Evolutionary conservation across 2,329 filamentous ascomycete genomes (phyloP).

Genomic region (Ambrosiella xylebori): DNA sequence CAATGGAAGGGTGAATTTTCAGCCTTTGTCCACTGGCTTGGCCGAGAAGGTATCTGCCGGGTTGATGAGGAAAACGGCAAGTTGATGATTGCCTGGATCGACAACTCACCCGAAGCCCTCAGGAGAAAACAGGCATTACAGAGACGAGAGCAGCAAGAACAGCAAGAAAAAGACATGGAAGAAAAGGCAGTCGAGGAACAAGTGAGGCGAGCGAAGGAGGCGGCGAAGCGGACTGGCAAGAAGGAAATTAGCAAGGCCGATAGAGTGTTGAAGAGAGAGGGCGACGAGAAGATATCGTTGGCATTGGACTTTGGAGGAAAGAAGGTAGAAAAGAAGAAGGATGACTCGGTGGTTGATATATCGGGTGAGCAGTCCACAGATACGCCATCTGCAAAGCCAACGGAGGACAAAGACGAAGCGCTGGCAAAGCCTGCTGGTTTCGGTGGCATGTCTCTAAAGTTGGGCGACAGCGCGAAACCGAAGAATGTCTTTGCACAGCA

Average conservation of each 20-base stretch:
- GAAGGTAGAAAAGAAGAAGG: slow-evolving; percentile 15
- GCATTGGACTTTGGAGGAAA: slow-evolving; percentile 39
- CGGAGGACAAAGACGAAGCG: slow-evolving; percentile 21
- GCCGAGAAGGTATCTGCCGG: slow-evolving; percentile 69
- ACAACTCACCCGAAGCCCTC: slow-evolving; percentile 76
- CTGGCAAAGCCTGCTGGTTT: slow-evolving; percentile 19
- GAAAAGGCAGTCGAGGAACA: slow-evolving; percentile 69
- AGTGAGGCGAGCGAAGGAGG: slow-evolving; percentile 54
- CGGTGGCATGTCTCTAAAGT: slow-evolving; percentile 43
- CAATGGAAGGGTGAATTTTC: slow-evolving; percentile 65
- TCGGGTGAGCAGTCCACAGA: background rate
- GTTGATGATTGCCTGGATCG: slow-evolving; percentile 75
- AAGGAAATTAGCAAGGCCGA: slow-evolving; percentile 25
- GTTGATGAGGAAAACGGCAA: slow-evolving; percentile 76
- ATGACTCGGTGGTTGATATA: background rate
- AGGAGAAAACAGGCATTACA: slow-evolving; percentile 62
- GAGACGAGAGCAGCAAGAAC: slow-evolving; percentile 72
- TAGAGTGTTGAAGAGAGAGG: slow-evolving; percentile 39
- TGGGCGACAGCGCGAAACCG: slow-evolving; percentile 35
- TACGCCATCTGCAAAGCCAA: background rate
- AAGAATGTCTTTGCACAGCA: slow-evolving; percentile 52
- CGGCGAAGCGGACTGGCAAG: slow-evolving; percentile 24
- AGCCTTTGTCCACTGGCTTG: slow-evolving; percentile 76
- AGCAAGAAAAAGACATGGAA: slow-evolving; percentile 79
- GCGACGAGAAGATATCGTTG: slow-evolving; percentile 61